Evolutionary conservation across 169 alveolate species (phyloP).

Genomic region (Cryptosporidium felis): DNA sequence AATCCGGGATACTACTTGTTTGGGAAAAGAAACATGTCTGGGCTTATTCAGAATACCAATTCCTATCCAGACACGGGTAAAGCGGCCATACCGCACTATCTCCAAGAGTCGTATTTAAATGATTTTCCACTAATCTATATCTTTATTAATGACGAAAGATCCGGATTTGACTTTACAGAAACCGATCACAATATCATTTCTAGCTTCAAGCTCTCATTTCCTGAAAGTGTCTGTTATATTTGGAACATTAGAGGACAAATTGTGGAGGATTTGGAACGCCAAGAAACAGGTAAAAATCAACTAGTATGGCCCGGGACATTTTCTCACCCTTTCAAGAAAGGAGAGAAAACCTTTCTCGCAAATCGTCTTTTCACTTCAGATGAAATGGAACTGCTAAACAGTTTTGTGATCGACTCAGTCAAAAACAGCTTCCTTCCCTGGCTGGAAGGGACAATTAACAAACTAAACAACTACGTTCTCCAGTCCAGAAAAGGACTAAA

Average conservation of each 20-base stretch:
- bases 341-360: background rate
- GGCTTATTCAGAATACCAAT: background rate
- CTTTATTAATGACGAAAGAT: slow-evolving; percentile 38
- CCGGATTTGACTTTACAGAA: background rate
- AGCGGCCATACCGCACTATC: slow-evolving; percentile 20
- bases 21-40: background rate
- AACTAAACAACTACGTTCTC: slow-evolving; percentile 25
- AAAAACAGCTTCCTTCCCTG: slow-evolving; percentile 44
- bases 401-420: slow-evolving; percentile 41
- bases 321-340: slow-evolving; percentile 33
- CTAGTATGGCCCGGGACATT: slow-evolving; percentile 41
- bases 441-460: slow-evolving; percentile 53
- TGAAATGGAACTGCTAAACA: slow-evolving; percentile 49
- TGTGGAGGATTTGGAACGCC: background rate
- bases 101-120: slow-evolving; percentile 50
- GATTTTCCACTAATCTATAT: slow-evolving; percentile 55
- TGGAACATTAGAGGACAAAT: slow-evolving; percentile 52
- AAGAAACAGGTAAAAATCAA: background rate
- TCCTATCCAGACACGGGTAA: background rate
- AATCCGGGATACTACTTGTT: slow-evolving; percentile 38
- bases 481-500: slow-evolving; percentile 68
- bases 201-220: slow-evolving; percentile 43
- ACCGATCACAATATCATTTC: slow-evolving; percentile 50
- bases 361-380: slow-evolving; percentile 10
- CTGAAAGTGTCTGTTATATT: slow-evolving; percentile 43